phyloP scores from a whole-genome alignment of 2,329 filamentous ascomycete species.

The Trichoderma sp. region DNA sequence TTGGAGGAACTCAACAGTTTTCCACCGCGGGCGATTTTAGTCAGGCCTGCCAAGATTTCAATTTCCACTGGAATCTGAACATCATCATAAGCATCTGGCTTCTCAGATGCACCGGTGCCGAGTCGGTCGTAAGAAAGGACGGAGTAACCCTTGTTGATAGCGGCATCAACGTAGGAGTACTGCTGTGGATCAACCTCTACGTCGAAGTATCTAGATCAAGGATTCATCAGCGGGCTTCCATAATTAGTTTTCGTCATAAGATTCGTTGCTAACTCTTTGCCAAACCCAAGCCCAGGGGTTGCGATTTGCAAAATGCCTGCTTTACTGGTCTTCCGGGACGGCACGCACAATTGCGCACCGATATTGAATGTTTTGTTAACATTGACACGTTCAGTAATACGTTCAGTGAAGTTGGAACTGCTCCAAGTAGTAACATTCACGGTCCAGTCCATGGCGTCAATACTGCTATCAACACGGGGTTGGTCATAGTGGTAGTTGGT shows the following conservation, averaged over 20 bases:
- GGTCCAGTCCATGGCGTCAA: background rate
- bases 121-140: constrained; percentile 62
- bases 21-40: background rate
- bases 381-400: background rate
- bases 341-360: background rate
- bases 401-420: background rate
- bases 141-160: constrained; percentile 56
- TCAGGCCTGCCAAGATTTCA: background rate
- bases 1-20: background rate
- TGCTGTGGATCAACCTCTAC: constrained; percentile 43
- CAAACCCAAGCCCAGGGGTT: background rate
- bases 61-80: constrained; percentile 56
- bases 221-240: background rate
- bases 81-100: constrained; percentile 57
- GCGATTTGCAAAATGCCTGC: background rate
- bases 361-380: background rate
- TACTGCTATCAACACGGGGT: background rate
- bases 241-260: background rate
- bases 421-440: background rate
- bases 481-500: constrained; percentile 4
- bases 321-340: background rate
- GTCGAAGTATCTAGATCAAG: background rate
- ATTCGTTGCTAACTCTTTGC: background rate
- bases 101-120: constrained; percentile 57
- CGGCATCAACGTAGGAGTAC: constrained; percentile 59